Evolutionary conservation across 192 early-diverging fungal species (phyloP), one percentile per base, ranked within the genome.

Genomic region (Rhizophagus clarus): DNA sequence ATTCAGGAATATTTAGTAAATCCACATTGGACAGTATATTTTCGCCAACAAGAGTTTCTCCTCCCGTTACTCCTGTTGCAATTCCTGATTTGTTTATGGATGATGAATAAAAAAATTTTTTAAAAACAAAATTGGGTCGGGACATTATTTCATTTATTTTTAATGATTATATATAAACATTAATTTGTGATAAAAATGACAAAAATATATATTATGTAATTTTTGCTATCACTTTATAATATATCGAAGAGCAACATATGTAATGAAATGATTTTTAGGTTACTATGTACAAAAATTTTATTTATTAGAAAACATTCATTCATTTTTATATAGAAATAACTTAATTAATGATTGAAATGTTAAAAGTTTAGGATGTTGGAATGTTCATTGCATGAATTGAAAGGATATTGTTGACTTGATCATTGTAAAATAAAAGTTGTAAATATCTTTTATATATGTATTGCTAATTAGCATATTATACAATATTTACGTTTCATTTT

Each of bases 21-120:
- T 64, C 37, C 11, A 64, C 29, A 8, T 42, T 63, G 17, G 75
- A 76, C 20, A 76, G 75, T 76, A 76, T 76, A 63, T 76, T 76
- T 45, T 76, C 75, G 14, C 75, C 75, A 63, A 76, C 75, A 1
- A 76, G 75, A 45, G 26, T 32, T 32, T 63, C 75, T 1, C 61
- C 75, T 14, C 75, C 75, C 9, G 47, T 76, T 63, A 76, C 75
- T 24, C 32, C 62, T 12, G 24, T 51, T 20, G 17, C 32, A 63
- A 51, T 76, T 64, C 37, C 32, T 9, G 47, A 76, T 63, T 32
- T 76, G 14, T 76, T 61, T 26, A 14, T 4, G 17, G 61, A 64
- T 42, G 75, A 76, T 64, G 61, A 76, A 61, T 74, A 56, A 40
- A 28, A 69, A 70, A 40, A n/a, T 37, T 17, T 37, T n/a, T 70